Percentiles rank a stretch among this genome's conserved stretches.
Conservation (phyloP, 139 green algal species). For the Closterium sp. region DNA sequence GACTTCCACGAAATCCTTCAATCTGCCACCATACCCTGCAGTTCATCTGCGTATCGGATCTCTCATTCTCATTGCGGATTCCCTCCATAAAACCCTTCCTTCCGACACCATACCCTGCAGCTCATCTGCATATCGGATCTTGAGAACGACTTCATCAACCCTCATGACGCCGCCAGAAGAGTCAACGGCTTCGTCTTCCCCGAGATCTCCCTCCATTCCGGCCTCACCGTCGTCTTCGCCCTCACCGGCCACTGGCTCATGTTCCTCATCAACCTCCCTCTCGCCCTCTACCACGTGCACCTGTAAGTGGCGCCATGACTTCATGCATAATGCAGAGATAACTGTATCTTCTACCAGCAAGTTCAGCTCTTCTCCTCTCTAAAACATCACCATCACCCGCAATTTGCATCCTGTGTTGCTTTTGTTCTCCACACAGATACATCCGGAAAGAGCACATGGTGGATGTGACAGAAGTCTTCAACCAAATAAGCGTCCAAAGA, state of each 20-base stretch:
- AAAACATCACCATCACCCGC: neutral
- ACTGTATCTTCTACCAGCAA: neutral
- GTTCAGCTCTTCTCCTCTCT: neutral
- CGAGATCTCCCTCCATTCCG: slow-evolving; percentile 32
- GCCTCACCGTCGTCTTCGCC: neutral
- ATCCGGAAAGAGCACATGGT: slow-evolving; percentile 38
- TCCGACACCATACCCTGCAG: slow-evolving; percentile 39
- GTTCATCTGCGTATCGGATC: too few relatives aligned
- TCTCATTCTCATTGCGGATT: too few relatives aligned
- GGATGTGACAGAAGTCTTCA: slow-evolving; percentile 57
- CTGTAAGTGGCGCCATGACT: slow-evolving; percentile 20
- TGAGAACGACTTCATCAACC: slow-evolving; percentile 84
- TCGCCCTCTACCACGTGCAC: slow-evolving; percentile 46
- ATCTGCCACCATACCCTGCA: too few relatives aligned
- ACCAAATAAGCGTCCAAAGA: slow-evolving; percentile 34
- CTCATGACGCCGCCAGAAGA: slow-evolving; percentile 69
- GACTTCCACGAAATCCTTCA: too few relatives aligned
- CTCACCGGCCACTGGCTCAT: slow-evolving; percentile 34
- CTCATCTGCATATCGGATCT: slow-evolving; percentile 79
- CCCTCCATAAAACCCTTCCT: neutral
- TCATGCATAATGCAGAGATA: neutral
- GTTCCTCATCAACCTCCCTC: slow-evolving; percentile 50
- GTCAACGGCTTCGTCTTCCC: slow-evolving; percentile 73
- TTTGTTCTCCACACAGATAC: slow-evolving; percentile 9
- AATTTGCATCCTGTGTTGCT: neutral